Evolutionary conservation across 805 yeast genomes (phyloP).

Genomic region (Myxozyma neglecta): DNA sequence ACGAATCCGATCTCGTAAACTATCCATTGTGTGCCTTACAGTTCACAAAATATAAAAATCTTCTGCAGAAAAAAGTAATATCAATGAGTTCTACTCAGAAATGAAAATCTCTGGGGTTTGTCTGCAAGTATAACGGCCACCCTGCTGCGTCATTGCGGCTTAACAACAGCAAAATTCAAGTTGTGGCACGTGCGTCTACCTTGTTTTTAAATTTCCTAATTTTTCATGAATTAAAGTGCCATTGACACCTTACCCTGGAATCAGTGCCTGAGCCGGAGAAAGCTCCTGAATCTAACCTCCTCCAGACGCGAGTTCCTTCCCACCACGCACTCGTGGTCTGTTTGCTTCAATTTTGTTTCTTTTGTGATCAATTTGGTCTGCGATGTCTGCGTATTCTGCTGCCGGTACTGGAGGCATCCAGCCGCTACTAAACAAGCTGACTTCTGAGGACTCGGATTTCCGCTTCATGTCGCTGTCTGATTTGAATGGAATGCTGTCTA

Average conservation of each 20-base stretch:
- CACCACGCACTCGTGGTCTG: too few relatives aligned
- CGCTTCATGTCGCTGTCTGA: constrained; percentile 85
- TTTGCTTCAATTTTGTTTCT: not conserved
- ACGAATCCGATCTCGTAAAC: constrained; percentile 7
- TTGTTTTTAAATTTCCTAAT: not conserved
- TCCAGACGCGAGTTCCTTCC: too few relatives aligned
- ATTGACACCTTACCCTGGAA: too few relatives aligned
- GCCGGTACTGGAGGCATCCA: constrained; percentile 14
- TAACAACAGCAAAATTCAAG: not conserved
- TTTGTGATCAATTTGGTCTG: not conserved
- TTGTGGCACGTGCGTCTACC: not conserved
- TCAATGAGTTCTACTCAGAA: too few relatives aligned
- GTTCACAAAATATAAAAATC: not conserved
- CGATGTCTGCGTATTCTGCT: constrained; percentile 5
- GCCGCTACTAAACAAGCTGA: constrained; percentile 35
- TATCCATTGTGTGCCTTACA: not conserved
- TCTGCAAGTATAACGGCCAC: too few relatives aligned
- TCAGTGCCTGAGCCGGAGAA: too few relatives aligned
- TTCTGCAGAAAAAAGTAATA: not conserved
- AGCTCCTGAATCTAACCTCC: too few relatives aligned
- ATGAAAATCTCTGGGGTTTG: too few relatives aligned
- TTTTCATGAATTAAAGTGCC: not conserved
- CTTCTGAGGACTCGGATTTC: constrained; percentile 63
- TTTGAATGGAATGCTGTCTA: constrained; percentile 47
- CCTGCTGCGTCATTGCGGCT: not conserved